Evolutionary conservation across 345 rosid genomes (phyloP).

Genomic region (Gossypium turneri): DNA sequence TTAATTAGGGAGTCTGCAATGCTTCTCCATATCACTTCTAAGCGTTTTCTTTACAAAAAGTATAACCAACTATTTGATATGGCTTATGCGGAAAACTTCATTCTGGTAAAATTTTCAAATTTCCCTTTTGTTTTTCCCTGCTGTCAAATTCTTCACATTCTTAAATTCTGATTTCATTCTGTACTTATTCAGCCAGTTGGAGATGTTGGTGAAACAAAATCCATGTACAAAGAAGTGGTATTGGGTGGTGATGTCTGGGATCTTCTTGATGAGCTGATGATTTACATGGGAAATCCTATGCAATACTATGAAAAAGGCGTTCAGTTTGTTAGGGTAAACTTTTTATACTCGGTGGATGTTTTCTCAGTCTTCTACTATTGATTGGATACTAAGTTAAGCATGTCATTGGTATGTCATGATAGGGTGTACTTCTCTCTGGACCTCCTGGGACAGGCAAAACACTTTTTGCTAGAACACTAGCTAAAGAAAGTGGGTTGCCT

Average conservation of each 20-base stretch:
- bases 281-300: slow-evolving; percentile 93
- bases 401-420: slow-evolving; percentile 25
- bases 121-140: neutral
- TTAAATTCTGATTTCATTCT: slow-evolving; percentile 21
- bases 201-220: slow-evolving; percentile 77
- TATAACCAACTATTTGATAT: slow-evolving; percentile 82
- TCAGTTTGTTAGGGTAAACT: slow-evolving; percentile 83
- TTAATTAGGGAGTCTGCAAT: slow-evolving; percentile 71
- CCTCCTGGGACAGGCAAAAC: slow-evolving; percentile 99
- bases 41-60: slow-evolving; percentile 82
- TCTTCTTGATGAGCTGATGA: slow-evolving; percentile 94
- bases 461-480: slow-evolving; percentile 90
- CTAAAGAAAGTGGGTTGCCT: slow-evolving; percentile 94
- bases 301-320: slow-evolving; percentile 82
- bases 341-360: slow-evolving; percentile 11
- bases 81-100: slow-evolving; percentile 92
- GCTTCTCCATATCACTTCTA: slow-evolving; percentile 74
- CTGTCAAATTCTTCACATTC: neutral
- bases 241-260: slow-evolving; percentile 99
- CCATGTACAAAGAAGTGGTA: slow-evolving; percentile 89
- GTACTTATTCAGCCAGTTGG: slow-evolving; percentile 77
- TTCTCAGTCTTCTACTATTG: neutral
- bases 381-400: neutral
- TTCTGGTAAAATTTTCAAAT: slow-evolving; percentile 52
- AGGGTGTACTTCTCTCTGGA: slow-evolving; percentile 97